Percentiles rank a stretch among this genome's conserved stretches.
Conservation (phyloP, 768 basidiomycete genomes). For the Cubamyces sp. region DNA sequence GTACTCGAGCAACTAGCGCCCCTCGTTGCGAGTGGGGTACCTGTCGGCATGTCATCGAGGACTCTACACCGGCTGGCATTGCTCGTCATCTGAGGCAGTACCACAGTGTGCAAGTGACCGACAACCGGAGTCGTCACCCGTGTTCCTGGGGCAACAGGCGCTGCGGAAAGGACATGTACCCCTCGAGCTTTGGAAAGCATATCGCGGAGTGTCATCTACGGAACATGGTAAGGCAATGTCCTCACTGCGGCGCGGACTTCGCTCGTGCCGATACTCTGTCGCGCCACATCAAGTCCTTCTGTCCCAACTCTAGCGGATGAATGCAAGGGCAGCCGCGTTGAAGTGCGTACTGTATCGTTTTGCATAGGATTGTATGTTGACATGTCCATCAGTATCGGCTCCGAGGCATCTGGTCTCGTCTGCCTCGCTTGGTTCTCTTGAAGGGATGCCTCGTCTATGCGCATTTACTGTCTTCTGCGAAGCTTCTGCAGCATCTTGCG, state of each 20-base stretch:
- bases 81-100: slow-evolving; percentile 25
- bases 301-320: slow-evolving; percentile 18
- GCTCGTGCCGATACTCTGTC: slow-evolving; percentile 27
- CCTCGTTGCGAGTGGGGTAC: slow-evolving; percentile 19
- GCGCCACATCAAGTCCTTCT: slow-evolving; percentile 29
- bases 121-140: slow-evolving; percentile 18
- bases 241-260: slow-evolving; percentile 25
- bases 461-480: not conserved
- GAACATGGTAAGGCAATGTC: slow-evolving; percentile 22
- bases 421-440: too few species aligned
- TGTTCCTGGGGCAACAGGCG: slow-evolving; percentile 18
- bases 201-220: slow-evolving; percentile 28
- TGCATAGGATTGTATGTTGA: not conserved
- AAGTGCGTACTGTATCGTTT: not conserved
- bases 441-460: not conserved
- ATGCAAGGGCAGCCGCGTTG: not conserved
- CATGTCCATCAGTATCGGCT: not conserved
- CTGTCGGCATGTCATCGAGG: slow-evolving; percentile 20
- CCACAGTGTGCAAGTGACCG: slow-evolving; percentile 21
- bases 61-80: slow-evolving; percentile 23
- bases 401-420: too few species aligned
- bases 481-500: not conserved
- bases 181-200: slow-evolving; percentile 27
- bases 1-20: not conserved
- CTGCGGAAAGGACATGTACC: slow-evolving; percentile 27